Percentiles rank a stretch among this genome's conserved stretches.
Evolutionary conservation across 2,329 filamentous ascomycete genomes (phyloP).

Genomic region (Alternaria infectoria): DNA sequence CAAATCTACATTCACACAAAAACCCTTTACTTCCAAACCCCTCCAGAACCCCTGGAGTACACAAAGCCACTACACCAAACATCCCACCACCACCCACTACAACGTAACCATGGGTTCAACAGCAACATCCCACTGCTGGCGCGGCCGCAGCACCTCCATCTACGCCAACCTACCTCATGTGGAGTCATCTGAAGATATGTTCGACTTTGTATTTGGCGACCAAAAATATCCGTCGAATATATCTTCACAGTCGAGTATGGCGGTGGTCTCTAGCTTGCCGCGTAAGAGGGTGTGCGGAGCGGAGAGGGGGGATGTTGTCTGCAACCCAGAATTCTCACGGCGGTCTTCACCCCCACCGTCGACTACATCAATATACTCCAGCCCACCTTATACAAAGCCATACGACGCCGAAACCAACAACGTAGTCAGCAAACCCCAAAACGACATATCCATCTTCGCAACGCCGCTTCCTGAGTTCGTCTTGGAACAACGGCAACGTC

Average conservation of each 20-base stretch:
- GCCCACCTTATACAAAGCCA: no score
- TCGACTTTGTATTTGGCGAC: not conserved
- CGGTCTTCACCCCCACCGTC: no score
- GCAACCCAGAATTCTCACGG: no score
- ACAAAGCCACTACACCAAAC: not conserved
- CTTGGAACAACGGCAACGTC: not conserved
- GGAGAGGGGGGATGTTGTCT: not conserved
- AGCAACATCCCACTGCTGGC: not conserved
- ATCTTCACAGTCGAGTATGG: not conserved
- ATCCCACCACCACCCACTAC: not conserved
- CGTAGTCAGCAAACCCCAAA: not conserved
- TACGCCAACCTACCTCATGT: rapidly evolving
- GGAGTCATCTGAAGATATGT: not conserved
- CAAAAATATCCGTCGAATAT: not conserved
- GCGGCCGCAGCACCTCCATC: not conserved
- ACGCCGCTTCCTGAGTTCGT: not conserved
- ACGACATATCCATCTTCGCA: not conserved
- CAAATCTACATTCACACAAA: not conserved
- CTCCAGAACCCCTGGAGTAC: not conserved
- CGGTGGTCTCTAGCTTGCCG: not conserved
- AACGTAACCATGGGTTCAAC: not conserved
- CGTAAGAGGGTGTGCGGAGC: not conserved
- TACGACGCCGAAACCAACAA: rapidly evolving
- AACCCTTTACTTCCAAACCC: no score
- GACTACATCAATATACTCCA: no score